Evolutionary conservation across 225 moss, liverwort and hornwort genomes (phyloP).

Genomic region (Takakia lepidozioides): DNA sequence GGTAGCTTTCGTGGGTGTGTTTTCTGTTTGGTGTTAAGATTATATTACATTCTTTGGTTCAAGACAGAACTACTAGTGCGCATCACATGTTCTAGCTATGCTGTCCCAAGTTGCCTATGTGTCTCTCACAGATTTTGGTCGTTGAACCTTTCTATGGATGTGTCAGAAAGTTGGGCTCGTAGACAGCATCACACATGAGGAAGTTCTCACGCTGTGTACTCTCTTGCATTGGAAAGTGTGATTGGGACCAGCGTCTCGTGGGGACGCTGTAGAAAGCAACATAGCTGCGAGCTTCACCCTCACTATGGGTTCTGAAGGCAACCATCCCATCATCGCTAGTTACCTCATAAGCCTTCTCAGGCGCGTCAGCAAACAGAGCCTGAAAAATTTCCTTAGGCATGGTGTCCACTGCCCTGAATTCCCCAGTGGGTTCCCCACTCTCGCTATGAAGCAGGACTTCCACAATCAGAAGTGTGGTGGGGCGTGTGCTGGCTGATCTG

Average conservation of each 20-base stretch:
- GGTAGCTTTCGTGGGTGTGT: no score
- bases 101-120: no score
- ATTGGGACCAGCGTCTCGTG: constrained; percentile 21
- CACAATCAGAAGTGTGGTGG: constrained; percentile 39
- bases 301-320: constrained; percentile 36
- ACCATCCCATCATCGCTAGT: constrained; percentile 29
- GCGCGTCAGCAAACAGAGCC: constrained; percentile 19
- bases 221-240: constrained; percentile 28
- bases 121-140: no score
- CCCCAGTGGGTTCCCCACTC: constrained; percentile 33
- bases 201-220: constrained; percentile 30
- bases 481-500: constrained; percentile 26
- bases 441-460: constrained; percentile 31
- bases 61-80: no score
- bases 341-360: constrained; percentile 27
- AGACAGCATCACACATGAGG: constrained; percentile 37
- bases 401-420: constrained; percentile 28
- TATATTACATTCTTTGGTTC: no score
- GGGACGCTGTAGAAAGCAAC: constrained; percentile 29
- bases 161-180: constrained; percentile 32
- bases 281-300: constrained; percentile 17
- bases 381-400: constrained; percentile 33
- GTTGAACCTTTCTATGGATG: no score
- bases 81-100: no score
- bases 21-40: no score